A percentile compares a stretch with the other conserved stretches of the same genome.
Evolutionary conservation across 352 stramenopile species (phyloP).

Genomic region (Pythium oligandrum): DNA sequence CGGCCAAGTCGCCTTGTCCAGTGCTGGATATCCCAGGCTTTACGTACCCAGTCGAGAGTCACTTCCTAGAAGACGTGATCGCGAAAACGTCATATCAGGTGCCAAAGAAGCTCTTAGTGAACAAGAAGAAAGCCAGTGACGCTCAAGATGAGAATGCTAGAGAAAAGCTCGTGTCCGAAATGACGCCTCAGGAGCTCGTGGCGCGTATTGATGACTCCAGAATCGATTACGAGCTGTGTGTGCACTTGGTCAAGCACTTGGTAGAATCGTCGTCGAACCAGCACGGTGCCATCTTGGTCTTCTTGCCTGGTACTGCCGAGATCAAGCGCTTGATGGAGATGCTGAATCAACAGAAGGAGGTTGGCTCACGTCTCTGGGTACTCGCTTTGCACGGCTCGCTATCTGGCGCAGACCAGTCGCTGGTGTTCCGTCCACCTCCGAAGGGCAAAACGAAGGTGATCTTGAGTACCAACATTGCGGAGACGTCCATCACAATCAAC

Average conservation of each 20-base stretch:
- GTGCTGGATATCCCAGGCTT: slow-evolving; percentile 85
- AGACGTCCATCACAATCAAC: slow-evolving; percentile 88
- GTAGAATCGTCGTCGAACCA: slow-evolving; percentile 18
- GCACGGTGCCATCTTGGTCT: slow-evolving; percentile 72
- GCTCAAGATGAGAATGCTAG: slow-evolving; percentile 19
- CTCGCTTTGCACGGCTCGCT: slow-evolving; percentile 76
- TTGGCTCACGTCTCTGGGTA: slow-evolving; percentile 45
- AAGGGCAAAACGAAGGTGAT: slow-evolving; percentile 80
- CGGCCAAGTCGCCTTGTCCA: slow-evolving; percentile 31
- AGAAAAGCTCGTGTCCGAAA: slow-evolving; percentile 21
- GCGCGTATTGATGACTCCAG: slow-evolving; percentile 83
- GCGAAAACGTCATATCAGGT: slow-evolving; percentile 56
- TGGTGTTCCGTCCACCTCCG: slow-evolving; percentile 63
- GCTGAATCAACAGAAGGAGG: slow-evolving; percentile 28
- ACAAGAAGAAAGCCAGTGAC: slow-evolving; percentile 39
- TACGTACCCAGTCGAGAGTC: slow-evolving; percentile 71
- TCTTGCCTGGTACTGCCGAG: slow-evolving; percentile 74
- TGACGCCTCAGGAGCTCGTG: slow-evolving; percentile 47
- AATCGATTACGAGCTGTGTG: slow-evolving; percentile 93
- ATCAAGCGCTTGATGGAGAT: slow-evolving; percentile 81
- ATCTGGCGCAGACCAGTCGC: slow-evolving; percentile 62
- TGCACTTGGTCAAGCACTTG: slow-evolving; percentile 81
- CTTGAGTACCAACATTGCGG: slow-evolving; percentile 86
- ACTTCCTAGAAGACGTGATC: slow-evolving; percentile 80
- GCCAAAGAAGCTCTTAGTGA: slow-evolving; percentile 45